Evolutionary conservation across 2,329 filamentous ascomycete species (phyloP), one percentile per base, ranked within the genome.

Genomic region (Teratosphaeria zuluensis): DNA sequence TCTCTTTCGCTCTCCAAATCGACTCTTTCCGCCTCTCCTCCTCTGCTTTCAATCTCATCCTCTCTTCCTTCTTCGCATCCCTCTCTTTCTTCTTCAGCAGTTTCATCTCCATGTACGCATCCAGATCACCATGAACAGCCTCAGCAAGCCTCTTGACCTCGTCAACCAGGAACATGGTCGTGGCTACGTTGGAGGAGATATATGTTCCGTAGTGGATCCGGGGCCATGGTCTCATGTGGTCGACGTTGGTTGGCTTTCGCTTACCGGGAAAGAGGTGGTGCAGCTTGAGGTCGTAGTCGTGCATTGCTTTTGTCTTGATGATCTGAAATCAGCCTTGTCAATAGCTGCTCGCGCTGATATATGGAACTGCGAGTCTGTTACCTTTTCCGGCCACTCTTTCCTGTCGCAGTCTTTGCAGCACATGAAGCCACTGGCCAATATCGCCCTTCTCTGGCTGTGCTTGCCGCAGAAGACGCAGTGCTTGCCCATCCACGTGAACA

Each of bases 401-500:
- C 61, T 61, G 53, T 72, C 70, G 58, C 70, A 72, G 0, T 28
- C 30, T 2, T n/a, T 28, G 56, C 70, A 71, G 60, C 68, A 70
- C 11, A 59, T 55, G n/a, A 70, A 51, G 0, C 67, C 65, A 48
- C 66, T 71, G 53, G 67, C 63, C 19, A 72, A 59, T 24, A 69
- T 69, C 14, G 68, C 68, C 4, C 55, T 60, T 2, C 68, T 61
- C 3, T 19, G 7, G 30, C 62, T 64, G 11, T 57, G 61, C 35
- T 66, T 70, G 28, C 70, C 70, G 60, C 70, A 72, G 61, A 71
- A 71, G 56, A 68, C 59, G 56, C 70, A 72, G 59, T 67, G 59
- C 12, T 57, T 59, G 3, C 58, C 55, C 11, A 56, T 58, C 64
- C 66, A 70, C n/a, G 54, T 60, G 9, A 70, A 61, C 0, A 70